Evolutionary conservation across 2,329 filamentous ascomycete genomes (phyloP).

Genomic region (Gaeumannomyces sp.): DNA sequence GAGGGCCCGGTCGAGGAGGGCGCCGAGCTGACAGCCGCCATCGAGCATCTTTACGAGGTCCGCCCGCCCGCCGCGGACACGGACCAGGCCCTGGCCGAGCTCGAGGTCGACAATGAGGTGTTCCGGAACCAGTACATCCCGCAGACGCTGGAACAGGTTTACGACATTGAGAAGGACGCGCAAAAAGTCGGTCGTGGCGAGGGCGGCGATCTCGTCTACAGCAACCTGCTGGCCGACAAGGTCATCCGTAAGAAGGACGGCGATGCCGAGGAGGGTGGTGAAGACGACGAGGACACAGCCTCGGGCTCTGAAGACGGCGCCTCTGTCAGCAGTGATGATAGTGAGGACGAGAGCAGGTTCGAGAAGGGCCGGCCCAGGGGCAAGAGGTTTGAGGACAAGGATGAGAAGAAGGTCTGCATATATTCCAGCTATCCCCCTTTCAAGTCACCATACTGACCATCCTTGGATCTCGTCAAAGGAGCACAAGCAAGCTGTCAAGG

Average conservation of each 20-base stretch:
- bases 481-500: constrained; percentile 88
- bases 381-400: constrained; percentile 85
- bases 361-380: constrained; percentile 67
- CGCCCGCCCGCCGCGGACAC: constrained; percentile 36
- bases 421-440: constrained; percentile 2
- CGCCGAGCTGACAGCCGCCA: constrained; percentile 43
- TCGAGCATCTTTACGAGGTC: constrained; percentile 62
- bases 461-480: constrained; percentile 26
- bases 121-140: constrained; percentile 97
- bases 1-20: constrained; percentile 55
- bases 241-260: constrained; percentile 37
- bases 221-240: constrained; percentile 71
- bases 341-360: constrained; percentile 48
- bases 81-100: constrained; percentile 38
- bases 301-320: constrained; percentile 28
- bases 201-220: constrained; percentile 75
- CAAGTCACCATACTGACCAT: constrained; percentile 3
- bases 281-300: constrained; percentile 34
- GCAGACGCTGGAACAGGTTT: constrained; percentile 91
- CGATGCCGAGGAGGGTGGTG: constrained; percentile 24
- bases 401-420: constrained; percentile 64
- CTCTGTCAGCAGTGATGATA: constrained; percentile 36
- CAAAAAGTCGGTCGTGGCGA: constrained; percentile 68
- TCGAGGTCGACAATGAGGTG: constrained; percentile 80
- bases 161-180: constrained; percentile 88